Percentiles rank a stretch among this genome's conserved stretches.
Evolutionary conservation across 495 filamentous ascomycete species (phyloP).

Genomic region (Daldinia decipiens): DNA sequence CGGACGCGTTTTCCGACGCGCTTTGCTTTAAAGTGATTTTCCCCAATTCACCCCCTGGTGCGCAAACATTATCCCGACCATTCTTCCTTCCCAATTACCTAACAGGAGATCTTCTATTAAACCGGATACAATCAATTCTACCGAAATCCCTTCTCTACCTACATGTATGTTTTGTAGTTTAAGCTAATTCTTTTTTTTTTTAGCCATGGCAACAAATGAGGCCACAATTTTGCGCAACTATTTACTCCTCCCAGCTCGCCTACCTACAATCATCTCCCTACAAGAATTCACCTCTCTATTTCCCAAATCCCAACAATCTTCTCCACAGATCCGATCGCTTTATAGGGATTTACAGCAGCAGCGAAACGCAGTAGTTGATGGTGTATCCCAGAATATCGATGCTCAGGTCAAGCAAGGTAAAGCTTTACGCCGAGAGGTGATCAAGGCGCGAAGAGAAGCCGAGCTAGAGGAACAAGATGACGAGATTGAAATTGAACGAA

Average conservation of each 20-base stretch:
- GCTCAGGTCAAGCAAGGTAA: slow-evolving; percentile 71
- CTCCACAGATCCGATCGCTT: slow-evolving; percentile 76
- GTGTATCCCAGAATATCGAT: slow-evolving; percentile 73
- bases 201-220: slow-evolving; percentile 75
- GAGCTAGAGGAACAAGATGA: slow-evolving; percentile 69
- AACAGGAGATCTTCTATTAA: not conserved
- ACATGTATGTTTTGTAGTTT: not conserved
- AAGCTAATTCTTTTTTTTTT: slow-evolving; percentile 1
- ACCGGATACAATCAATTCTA: slow-evolving; percentile 3
- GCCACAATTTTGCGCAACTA: slow-evolving; percentile 78
- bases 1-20: slow-evolving; percentile 43
- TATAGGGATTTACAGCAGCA: slow-evolving; percentile 82
- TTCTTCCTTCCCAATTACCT: not conserved
- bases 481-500: slow-evolving; percentile 75
- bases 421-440: slow-evolving; percentile 68
- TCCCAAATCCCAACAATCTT: slow-evolving; percentile 71
- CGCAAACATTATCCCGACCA: slow-evolving; percentile 5
- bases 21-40: slow-evolving; percentile 35
- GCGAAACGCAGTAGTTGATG: slow-evolving; percentile 73
- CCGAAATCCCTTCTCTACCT: not conserved
- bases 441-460: slow-evolving; percentile 61
- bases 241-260: slow-evolving; percentile 76
- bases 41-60: slow-evolving; percentile 27
- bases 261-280: slow-evolving; percentile 77
- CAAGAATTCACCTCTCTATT: slow-evolving; percentile 81